Evolutionary conservation across 306 rosid genomes (phyloP), one percentile per base, ranked within the genome.

Genomic region (Spatholobus suberectus): DNA sequence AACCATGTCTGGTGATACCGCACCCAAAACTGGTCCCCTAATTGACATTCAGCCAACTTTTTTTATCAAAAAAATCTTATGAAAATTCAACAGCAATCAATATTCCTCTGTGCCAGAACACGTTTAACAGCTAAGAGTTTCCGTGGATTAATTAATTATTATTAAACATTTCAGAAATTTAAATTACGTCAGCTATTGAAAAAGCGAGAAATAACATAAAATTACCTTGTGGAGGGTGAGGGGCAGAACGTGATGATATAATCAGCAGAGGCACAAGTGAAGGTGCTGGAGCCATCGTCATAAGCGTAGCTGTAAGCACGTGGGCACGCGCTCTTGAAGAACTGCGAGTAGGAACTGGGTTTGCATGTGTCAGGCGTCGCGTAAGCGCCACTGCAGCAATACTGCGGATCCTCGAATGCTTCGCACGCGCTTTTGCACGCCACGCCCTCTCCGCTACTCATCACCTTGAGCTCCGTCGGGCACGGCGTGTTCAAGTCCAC

Each of bases 341-440:
- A 82, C 68, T 83, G 68, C 70, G 98, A 95, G 79, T 92, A 95
- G 0, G 90, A 75, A 58, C 97, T 90, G 0, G 98, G 98, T 26
- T 78, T 88, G 38, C 98, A 95, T 9, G 94, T 88, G 23, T 84
- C 82, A 0, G 98, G 98, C 0, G 86, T 82, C 5, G 81, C 90
- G 73, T 88, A 95, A 4, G 89, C 94, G 3, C 98, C 98, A 26
- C 90, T 93, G 9, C 98, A 95, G 21, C 98, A 95, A 71, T 90
- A 95, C 63, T 81, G 89, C 0, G 97, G 92, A 44, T 92, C 96
- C 9, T 91, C 91, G 14, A 95, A 95, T 0, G 97, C 98, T n/a
- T 87, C 98, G 55, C 98, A 95, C 54, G 98, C 98, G 88, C 98
- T 95, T 38, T 87, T 92, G 26, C 98, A 95, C 18, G 96, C 98